Evolutionary conservation across 106 monocot species (phyloP).

Genomic region (Platanthera zijinensis): DNA sequence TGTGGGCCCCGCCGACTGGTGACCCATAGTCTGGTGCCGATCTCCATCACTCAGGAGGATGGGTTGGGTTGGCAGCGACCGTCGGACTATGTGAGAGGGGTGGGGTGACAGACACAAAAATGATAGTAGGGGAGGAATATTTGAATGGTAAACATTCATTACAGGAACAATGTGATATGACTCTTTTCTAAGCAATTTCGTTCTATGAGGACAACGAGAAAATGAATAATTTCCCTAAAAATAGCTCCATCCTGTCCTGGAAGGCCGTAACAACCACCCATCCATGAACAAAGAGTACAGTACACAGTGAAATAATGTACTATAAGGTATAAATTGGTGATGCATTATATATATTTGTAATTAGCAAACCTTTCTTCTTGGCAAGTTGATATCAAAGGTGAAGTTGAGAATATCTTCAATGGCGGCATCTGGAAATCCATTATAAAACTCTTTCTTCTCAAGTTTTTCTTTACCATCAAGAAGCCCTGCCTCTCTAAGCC

Average conservation of each 20-base stretch:
- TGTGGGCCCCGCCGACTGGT: too few species aligned
- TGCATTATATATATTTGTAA: not conserved
- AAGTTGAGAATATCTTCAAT: slow-evolving; percentile 12
- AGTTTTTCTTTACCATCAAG: slow-evolving; percentile 25
- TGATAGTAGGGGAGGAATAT: too few species aligned
- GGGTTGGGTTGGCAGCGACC: too few species aligned
- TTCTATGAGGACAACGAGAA: not conserved
- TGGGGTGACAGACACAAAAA: too few species aligned
- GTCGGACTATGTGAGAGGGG: too few species aligned
- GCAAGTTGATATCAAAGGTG: slow-evolving; percentile 26
- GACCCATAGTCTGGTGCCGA: too few species aligned
- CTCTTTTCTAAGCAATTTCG: not conserved
- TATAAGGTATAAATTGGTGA: not conserved
- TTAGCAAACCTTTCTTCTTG: slow-evolving; percentile 55
- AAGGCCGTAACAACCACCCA: not conserved
- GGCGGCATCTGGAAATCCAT: slow-evolving; percentile 4
- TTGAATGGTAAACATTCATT: not conserved
- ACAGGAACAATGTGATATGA: not conserved
- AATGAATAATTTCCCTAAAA: not conserved
- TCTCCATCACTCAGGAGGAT: too few species aligned
- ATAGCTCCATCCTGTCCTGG: not conserved
- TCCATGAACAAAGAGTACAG: not conserved
- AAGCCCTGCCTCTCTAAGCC: slow-evolving; percentile 56
- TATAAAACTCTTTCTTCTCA: slow-evolving; percentile 1
- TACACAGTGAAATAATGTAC: not conserved